These are phyloP conservation scores for Lactifluus pinguis DNA, from an alignment of 768 basidiomycete species.

Conservation along the genomic window DNA sequence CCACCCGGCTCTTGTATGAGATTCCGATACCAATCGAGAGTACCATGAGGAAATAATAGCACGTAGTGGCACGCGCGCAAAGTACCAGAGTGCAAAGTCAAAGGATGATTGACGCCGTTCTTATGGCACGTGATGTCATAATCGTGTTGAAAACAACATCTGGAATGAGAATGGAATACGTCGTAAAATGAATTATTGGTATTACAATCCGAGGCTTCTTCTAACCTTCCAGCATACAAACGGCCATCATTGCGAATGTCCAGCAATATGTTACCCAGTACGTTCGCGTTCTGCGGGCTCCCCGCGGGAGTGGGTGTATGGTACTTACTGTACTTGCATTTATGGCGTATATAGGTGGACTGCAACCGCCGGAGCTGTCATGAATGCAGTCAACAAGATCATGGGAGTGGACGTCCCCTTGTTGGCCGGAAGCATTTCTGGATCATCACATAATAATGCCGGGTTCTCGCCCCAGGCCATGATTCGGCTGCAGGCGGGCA, in stretches of 20 bases:
- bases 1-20: too few species aligned
- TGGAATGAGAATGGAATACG: neutral
- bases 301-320: neutral
- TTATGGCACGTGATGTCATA: too few species aligned
- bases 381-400: constrained; percentile 32
- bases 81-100: too few species aligned
- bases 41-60: too few species aligned
- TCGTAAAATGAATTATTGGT: neutral
- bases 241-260: constrained; percentile 27
- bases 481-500: constrained; percentile 57
- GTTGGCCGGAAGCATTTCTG: constrained; percentile 42
- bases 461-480: constrained; percentile 50
- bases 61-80: too few species aligned
- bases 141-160: too few species aligned
- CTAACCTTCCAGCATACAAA: neutral
- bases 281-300: constrained; percentile 17
- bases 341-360: constrained; percentile 38
- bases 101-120: too few species aligned
- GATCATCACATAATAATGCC: constrained; percentile 34
- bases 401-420: constrained; percentile 33
- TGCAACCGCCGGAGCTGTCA: constrained; percentile 40
- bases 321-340: neutral
- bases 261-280: constrained; percentile 43
- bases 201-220: neutral
- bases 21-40: too few species aligned